These are phyloP conservation scores for Hemerocallis citrina DNA, from an alignment of 106 monocot species.

Conservation along the genomic window DNA sequence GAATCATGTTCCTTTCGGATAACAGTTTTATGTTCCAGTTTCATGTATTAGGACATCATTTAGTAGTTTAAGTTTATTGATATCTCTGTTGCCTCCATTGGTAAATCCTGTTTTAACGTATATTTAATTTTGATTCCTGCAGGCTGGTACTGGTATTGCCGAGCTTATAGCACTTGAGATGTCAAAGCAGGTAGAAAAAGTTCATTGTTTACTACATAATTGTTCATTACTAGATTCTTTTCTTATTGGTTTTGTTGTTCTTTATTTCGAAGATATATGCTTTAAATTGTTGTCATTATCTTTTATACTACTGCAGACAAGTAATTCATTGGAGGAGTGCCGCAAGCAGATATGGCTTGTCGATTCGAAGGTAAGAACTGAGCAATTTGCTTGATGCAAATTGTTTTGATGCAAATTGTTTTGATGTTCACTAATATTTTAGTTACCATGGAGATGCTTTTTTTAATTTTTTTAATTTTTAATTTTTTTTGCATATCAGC, in stretches of 20 bases:
- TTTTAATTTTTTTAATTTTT: too few species aligned
- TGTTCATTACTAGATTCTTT: background rate
- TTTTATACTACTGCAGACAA: slow-evolving; percentile 31
- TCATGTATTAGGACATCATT: background rate
- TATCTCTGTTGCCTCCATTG: background rate
- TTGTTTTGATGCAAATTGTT: too few species aligned
- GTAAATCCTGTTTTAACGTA: background rate
- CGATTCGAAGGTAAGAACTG: slow-evolving; percentile 56
- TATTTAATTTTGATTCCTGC: slow-evolving; percentile 8
- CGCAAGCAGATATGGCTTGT: slow-evolving; percentile 74
- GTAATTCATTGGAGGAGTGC: slow-evolving; percentile 39
- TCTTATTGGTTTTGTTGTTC: background rate
- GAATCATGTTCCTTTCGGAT: too few species aligned
- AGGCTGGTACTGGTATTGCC: slow-evolving; percentile 82
- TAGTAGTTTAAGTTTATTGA: background rate
- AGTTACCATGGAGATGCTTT: too few species aligned
- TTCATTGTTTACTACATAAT: background rate
- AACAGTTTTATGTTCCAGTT: background rate
- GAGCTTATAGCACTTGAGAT: slow-evolving; percentile 71
- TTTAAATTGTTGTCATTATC: background rate
- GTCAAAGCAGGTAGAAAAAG: slow-evolving; percentile 44
- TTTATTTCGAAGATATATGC: background rate
- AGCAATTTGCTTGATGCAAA: too few species aligned
- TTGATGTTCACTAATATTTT: too few species aligned
- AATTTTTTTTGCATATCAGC: too few species aligned